Conservation (phyloP, 2,329 filamentous ascomycete species). For the Raffaelea ambrosiae region DNA sequence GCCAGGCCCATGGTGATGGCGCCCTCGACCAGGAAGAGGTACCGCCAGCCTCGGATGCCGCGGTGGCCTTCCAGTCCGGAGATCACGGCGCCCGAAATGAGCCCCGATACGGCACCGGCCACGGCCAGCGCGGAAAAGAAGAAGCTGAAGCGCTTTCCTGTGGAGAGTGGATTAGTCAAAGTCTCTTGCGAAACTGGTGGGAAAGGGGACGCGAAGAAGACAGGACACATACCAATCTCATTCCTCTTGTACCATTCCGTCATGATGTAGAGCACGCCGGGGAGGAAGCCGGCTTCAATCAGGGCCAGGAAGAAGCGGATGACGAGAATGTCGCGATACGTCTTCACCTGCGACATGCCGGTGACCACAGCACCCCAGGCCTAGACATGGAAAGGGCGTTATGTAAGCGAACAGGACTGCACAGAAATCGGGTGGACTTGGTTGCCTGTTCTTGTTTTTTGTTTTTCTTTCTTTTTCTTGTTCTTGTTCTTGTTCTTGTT, state of each 20-base stretch:
- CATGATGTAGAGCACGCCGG: slow-evolving; percentile 1
- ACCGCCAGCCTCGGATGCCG: neutral
- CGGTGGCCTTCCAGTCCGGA: neutral
- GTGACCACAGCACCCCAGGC: neutral
- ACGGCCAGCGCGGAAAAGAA: neutral
- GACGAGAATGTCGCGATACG: neutral
- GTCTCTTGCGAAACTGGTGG: too few relatives aligned
- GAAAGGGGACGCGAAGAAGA: too few relatives aligned
- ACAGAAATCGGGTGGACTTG: too few relatives aligned
- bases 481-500: too few relatives aligned
- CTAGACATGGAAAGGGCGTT: too few relatives aligned
- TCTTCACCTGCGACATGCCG: neutral
- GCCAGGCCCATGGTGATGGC: neutral
- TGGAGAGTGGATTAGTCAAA: too few relatives aligned
- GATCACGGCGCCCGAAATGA: neutral
- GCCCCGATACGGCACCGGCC: neutral
- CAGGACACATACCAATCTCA: neutral
- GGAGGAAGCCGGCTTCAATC: neutral
- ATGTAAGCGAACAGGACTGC: too few relatives aligned
- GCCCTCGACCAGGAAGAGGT: neutral
- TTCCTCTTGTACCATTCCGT: neutral
- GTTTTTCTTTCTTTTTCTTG: too few relatives aligned
- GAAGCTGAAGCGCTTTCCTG: neutral
- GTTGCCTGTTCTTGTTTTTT: too few relatives aligned
- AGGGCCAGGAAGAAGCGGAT: neutral